Evolutionary conservation across 2,329 filamentous ascomycete species (phyloP).

Genomic region (Pseudogymnoascus verrucosus): DNA sequence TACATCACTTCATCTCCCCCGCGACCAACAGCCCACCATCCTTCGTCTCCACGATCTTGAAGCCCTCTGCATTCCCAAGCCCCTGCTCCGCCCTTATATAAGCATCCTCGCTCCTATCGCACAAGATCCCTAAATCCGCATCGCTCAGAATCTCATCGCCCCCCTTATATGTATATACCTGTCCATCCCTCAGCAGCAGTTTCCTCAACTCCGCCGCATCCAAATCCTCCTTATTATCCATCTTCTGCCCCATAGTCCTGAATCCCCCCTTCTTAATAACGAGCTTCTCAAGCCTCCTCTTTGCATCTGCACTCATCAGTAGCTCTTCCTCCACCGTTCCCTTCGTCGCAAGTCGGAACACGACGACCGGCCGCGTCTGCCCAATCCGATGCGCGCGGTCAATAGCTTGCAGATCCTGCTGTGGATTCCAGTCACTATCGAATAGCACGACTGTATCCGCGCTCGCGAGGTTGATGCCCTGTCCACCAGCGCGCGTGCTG

Average conservation of each 20-base stretch:
- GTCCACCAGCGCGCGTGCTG: constrained; percentile 83
- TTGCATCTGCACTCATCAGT: constrained; percentile 80
- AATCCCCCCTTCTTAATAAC: constrained; percentile 93
- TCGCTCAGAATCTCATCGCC: constrained; percentile 64
- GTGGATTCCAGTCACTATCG: constrained; percentile 88
- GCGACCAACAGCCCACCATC: constrained; percentile 30
- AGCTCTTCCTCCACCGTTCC: constrained; percentile 86
- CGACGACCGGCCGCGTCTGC: constrained; percentile 82
- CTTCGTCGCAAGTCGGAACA: constrained; percentile 89
- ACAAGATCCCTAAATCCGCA: constrained; percentile 67
- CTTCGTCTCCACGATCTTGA: constrained; percentile 76
- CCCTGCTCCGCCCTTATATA: constrained; percentile 70
- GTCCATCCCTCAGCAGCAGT: constrained; percentile 64
- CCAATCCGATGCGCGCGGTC: constrained; percentile 93
- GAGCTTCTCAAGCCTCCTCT: constrained; percentile 84
- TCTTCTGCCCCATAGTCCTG: constrained; percentile 57
- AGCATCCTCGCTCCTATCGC: constrained; percentile 58
- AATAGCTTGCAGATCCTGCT: constrained; percentile 93
- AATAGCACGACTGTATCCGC: constrained; percentile 92
- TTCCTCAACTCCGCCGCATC: constrained; percentile 54
- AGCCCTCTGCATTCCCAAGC: constrained; percentile 61
- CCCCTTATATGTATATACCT: constrained; percentile 50
- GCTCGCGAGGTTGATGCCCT: constrained; percentile 87
- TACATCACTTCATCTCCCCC: constrained; percentile 15
- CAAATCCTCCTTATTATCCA: constrained; percentile 38